These are phyloP conservation scores for Trametes sp. DNA, from an alignment of 1,284 basidiomycete genomes.

Conservation along the genomic window DNA sequence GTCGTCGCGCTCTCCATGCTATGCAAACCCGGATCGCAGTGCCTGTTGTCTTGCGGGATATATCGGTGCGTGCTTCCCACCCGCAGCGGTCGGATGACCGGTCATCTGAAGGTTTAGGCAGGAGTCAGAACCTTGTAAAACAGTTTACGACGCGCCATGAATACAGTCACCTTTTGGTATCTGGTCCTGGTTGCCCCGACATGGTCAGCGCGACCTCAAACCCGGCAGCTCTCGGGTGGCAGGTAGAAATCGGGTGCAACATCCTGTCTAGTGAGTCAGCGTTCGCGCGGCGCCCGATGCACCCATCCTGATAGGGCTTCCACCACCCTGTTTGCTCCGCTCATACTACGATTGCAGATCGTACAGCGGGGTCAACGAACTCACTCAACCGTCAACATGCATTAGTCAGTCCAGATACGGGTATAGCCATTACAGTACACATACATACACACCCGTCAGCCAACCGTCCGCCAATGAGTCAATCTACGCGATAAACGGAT, in stretches of 20 bases:
- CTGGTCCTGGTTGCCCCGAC: slow-evolving; percentile 8
- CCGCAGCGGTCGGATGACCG: slow-evolving; percentile 23
- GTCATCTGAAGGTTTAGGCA: slow-evolving; percentile 16
- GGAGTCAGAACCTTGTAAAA: slow-evolving; percentile 3
- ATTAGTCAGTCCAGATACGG: background rate
- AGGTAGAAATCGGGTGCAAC: background rate
- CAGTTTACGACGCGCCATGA: background rate
- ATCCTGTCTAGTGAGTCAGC: slow-evolving; percentile 1
- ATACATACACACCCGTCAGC: slow-evolving; percentile 3
- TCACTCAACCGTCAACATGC: background rate
- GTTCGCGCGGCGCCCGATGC: background rate
- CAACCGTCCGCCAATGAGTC: background rate
- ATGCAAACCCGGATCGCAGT: slow-evolving; percentile 17
- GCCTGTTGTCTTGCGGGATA: slow-evolving; percentile 9
- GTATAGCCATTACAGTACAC: slow-evolving; percentile 17
- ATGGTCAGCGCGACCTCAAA: background rate
- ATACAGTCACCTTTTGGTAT: background rate
- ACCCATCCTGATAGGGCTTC: slow-evolving; percentile 1
- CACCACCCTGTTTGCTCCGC: slow-evolving; percentile 7
- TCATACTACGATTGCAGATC: background rate
- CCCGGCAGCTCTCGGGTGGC: slow-evolving; percentile 5
- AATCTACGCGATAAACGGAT: slow-evolving; percentile 59
- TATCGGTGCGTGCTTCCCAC: slow-evolving; percentile 24
- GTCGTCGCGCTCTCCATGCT: slow-evolving; percentile 13
- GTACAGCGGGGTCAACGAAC: background rate